phyloP scores from a whole-genome alignment of 2,329 filamentous ascomycete species.

The Alternaria novae-zelandiae region DNA sequence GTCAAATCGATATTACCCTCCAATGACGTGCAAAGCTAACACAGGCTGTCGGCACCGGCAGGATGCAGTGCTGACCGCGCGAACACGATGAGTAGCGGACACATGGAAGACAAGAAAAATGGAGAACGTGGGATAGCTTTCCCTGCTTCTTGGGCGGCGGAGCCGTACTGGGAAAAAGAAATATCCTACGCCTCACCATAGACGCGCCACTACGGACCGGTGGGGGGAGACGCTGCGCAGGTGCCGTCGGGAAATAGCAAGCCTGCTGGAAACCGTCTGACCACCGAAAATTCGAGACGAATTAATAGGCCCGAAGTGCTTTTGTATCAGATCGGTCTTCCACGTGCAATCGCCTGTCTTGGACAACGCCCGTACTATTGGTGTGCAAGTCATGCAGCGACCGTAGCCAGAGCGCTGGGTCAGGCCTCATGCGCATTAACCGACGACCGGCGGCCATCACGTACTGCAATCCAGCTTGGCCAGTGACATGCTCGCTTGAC shows the following conservation, averaged over 20 bases:
- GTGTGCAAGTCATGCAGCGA: constrained; percentile 42
- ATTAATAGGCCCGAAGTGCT: constrained; percentile 15
- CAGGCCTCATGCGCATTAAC: constrained; percentile 29
- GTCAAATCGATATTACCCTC: constrained; percentile 1
- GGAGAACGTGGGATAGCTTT: constrained; percentile 4
- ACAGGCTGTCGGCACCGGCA: constrained; percentile 7
- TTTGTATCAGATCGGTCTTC: constrained; percentile 29
- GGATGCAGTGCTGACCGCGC: background rate
- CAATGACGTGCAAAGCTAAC: background rate
- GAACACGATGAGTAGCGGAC: background rate
- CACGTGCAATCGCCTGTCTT: constrained; percentile 34
- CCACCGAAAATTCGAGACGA: constrained; percentile 5
- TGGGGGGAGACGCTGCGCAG: constrained; percentile 2
- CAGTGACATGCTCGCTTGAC: constrained; percentile 31
- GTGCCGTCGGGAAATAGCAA: constrained; percentile 3
- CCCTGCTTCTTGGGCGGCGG: background rate
- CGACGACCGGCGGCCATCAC: constrained; percentile 22
- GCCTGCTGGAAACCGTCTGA: background rate
- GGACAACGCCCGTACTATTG: constrained; percentile 23
- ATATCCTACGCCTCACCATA: constrained; percentile 1
- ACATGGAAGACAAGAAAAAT: background rate
- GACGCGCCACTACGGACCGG: constrained; percentile 1
- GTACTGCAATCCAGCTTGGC: constrained; percentile 16
- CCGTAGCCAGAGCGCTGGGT: constrained; percentile 37
- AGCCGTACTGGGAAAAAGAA: constrained; percentile 3